Base-by-base conservation (phyloP, 495 filamentous ascomycete species). In the Aspergillus homomorphus region DNA sequence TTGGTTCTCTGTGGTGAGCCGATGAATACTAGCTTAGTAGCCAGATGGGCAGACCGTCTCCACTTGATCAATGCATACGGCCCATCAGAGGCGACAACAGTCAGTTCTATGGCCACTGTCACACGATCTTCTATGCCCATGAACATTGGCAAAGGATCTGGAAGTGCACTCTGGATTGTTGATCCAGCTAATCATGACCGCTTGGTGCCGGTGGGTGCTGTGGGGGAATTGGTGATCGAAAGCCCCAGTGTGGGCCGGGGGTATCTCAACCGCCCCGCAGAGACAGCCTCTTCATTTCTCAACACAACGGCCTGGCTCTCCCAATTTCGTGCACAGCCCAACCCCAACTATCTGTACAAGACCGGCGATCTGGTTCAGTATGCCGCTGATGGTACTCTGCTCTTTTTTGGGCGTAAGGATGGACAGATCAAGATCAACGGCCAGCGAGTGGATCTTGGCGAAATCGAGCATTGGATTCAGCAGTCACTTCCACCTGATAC, bases 161-260 rank as follows among this genome's bases (percentile, higher is more conserved):
- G 59, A 7, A 59, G 44, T 19, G 43, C 50, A 7, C 59, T 59
- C 23, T 80, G 77, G 75, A 62, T 82, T 18, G 65, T 71, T 18
- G 69, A 79, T 54, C 64, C 69, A 15, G 46, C 65, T 7, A 49
- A 77, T 41, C 57, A 65, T 14, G 48, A 70, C 4, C 62, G 55
- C 15, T 66, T 78, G 22, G 59, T 62, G 7, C 73, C 77, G 18
- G 57, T 81, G 12, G 80, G 80, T 6, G 63, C 60, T 4, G 60
- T 71, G 7, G 78, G 79, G 0, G 80, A 82, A 60, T 54, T 83
- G 3, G 58, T 73, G 16, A 51, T 83, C 10, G 72, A 79, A 57
- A 77, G 80, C 0, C 72, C 73, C 8, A 60, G 72, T 14, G 66
- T 83, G 8, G 76, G 65, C 9, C 55, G 61, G 38, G 75, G 74